Percentiles rank a stretch among this genome's conserved stretches.
These are phyloP conservation scores for Lachnellula hyalina DNA, from an alignment of 2,329 filamentous ascomycete genomes.

Conservation along the genomic window DNA sequence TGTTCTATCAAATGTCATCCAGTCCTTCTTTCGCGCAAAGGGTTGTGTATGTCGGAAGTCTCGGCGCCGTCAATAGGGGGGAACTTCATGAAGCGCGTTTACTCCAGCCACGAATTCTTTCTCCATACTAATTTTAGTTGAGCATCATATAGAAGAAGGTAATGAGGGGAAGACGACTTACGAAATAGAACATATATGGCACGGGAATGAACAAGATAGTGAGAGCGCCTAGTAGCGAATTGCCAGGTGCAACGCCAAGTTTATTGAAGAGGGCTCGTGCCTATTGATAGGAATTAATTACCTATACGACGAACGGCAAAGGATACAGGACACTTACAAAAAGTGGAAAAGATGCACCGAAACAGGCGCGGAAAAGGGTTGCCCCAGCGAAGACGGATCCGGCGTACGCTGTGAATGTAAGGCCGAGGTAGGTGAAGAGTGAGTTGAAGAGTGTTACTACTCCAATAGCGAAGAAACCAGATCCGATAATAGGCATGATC, in stretches of 20 bases:
- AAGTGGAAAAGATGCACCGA: constrained; percentile 27
- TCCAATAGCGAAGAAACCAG: constrained; percentile 39
- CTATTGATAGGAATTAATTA: neutral
- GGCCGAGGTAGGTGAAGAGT: constrained; percentile 51
- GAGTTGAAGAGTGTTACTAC: constrained; percentile 45
- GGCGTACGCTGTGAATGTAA: constrained; percentile 48
- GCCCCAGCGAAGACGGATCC: constrained; percentile 54
- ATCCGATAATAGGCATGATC: constrained; percentile 49
- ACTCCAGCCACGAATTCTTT: too few species aligned
- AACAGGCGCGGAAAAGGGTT: constrained; percentile 49
- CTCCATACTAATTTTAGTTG: too few species aligned
- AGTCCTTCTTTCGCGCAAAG: too few species aligned
- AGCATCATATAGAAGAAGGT: too few species aligned
- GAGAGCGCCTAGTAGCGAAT: neutral
- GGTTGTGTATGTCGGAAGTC: too few species aligned
- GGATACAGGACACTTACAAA: constrained; percentile 1
- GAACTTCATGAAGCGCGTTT: too few species aligned
- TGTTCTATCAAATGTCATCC: too few species aligned
- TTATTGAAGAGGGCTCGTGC: neutral
- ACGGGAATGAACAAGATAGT: neutral
- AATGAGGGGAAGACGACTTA: too few species aligned
- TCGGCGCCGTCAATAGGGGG: too few species aligned
- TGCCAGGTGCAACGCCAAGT: neutral
- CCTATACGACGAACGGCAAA: neutral
- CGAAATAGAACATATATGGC: neutral